A percentile compares a stretch with the other conserved stretches of the same genome.
Evolutionary conservation across 345 rosid species (phyloP).

Genomic region (Eucalyptus rudis): DNA sequence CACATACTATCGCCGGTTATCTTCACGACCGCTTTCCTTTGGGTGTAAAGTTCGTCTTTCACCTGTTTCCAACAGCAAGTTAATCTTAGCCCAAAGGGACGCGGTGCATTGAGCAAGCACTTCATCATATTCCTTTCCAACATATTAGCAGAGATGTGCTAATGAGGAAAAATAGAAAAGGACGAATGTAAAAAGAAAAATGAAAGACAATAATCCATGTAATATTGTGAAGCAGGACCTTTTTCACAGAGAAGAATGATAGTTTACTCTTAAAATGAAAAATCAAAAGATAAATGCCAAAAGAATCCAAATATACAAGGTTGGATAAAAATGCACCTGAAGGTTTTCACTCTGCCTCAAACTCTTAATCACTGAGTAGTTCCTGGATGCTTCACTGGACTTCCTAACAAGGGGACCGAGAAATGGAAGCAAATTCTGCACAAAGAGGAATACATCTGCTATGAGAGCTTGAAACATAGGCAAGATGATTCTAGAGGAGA

Average conservation of each 20-base stretch:
- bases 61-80: conserved; percentile 29
- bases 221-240: not conserved
- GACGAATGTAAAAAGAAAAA: not conserved
- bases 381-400: conserved; percentile 87
- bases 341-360: conserved; percentile 86
- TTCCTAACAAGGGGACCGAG: conserved; percentile 87
- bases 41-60: conserved; percentile 75
- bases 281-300: not conserved
- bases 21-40: conserved; percentile 68
- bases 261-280: not conserved
- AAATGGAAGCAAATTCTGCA: conserved; percentile 87
- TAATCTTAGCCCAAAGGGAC: not conserved
- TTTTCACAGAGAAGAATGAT: not conserved
- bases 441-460: not conserved
- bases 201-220: not conserved
- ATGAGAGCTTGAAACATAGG: not conserved
- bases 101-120: not conserved
- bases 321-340: conserved; percentile 38
- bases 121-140: not conserved
- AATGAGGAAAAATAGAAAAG: not conserved
- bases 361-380: conserved; percentile 80
- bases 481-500: too few species aligned
- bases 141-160: not conserved
- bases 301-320: not conserved
- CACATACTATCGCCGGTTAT: conserved; percentile 81